A percentile compares a stretch with the other conserved stretches of the same genome.
These are phyloP conservation scores for Artemisia annua DNA, from an alignment of 129 eudicot genomes.

Conservation along the genomic window DNA sequence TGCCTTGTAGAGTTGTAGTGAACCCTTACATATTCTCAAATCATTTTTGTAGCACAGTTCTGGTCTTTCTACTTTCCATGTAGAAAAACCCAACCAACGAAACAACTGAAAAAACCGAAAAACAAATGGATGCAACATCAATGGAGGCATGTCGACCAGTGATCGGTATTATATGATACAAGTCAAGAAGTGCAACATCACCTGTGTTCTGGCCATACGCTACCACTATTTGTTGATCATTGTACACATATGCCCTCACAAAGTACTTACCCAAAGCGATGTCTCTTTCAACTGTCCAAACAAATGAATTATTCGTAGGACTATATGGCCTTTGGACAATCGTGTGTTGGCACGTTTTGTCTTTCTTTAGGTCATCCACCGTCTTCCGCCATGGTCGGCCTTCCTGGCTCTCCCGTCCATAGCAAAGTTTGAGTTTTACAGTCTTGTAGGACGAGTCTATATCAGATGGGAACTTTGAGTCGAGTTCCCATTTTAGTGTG, in stretches of 20 bases:
- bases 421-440: constrained; percentile 67
- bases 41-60: constrained; percentile 34
- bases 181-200: constrained; percentile 33
- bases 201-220: constrained; percentile 67
- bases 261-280: constrained; percentile 62
- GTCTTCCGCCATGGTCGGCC: constrained; percentile 80
- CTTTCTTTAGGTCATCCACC: constrained; percentile 46
- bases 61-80: constrained; percentile 62
- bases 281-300: constrained; percentile 47
- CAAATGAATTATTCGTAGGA: constrained; percentile 42
- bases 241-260: constrained; percentile 50
- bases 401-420: constrained; percentile 59
- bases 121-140: constrained; percentile 58
- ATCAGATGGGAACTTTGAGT: constrained; percentile 46
- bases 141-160: constrained; percentile 56
- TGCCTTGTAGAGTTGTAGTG: no score
- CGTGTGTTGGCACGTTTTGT: constrained; percentile 71
- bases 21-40: not conserved
- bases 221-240: constrained; percentile 35
- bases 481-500: constrained; percentile 55
- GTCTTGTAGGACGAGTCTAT: constrained; percentile 62
- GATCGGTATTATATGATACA: constrained; percentile 47
- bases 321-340: constrained; percentile 45
- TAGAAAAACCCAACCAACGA: constrained; percentile 63
- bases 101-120: constrained; percentile 61